Conservation (phyloP, 2,329 filamentous ascomycete species). For the Penicillium psychrosexuale region DNA sequence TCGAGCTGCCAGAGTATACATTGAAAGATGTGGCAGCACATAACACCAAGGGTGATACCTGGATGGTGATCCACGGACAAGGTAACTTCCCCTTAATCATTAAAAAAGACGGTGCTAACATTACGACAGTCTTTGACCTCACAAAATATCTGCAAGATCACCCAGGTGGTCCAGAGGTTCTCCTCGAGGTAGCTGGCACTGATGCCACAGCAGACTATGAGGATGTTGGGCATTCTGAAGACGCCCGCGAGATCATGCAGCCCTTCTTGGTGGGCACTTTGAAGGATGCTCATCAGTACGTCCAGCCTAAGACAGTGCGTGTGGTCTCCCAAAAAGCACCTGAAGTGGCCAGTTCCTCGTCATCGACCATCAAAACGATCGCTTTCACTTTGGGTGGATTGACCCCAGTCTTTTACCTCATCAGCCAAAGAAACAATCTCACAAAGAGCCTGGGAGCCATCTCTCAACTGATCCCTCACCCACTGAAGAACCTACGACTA, state of each 20-base stretch:
- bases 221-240: constrained; percentile 48
- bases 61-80: constrained; percentile 57
- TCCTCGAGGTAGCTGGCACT: constrained; percentile 42
- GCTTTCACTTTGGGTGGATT: constrained; percentile 5
- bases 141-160: constrained; percentile 59
- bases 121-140: constrained; percentile 54
- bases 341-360: constrained; percentile 6
- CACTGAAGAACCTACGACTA: constrained; percentile 2
- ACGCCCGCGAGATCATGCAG: constrained; percentile 44
- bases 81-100: constrained; percentile 33
- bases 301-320: constrained; percentile 19
- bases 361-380: constrained; percentile 27
- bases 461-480: constrained; percentile 3
- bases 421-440: background rate
- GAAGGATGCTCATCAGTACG: constrained; percentile 24
- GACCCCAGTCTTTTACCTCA: constrained; percentile 1
- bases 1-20: constrained; percentile 23
- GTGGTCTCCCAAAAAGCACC: constrained; percentile 15
- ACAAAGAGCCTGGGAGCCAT: background rate
- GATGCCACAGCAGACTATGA: constrained; percentile 46
- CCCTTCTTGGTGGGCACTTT: constrained; percentile 38
- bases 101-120: background rate
- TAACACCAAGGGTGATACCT: constrained; percentile 49
- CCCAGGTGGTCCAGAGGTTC: constrained; percentile 47
- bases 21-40: constrained; percentile 48